Conservation (phyloP, 495 filamentous ascomycete species). For the Podospora pseudoanserina region DNA sequence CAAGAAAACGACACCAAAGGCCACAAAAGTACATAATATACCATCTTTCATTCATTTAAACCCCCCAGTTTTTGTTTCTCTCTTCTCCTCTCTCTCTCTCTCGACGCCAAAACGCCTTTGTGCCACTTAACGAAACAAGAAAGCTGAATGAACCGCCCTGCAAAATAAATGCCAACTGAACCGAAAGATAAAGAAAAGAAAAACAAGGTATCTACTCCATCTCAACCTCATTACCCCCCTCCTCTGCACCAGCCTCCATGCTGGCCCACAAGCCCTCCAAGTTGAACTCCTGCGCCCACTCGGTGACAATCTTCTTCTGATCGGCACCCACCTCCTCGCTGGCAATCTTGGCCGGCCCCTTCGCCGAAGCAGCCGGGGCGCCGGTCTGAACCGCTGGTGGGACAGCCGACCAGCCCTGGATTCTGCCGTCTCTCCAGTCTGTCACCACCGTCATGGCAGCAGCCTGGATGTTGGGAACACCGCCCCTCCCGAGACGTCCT, state of each 20-base stretch:
- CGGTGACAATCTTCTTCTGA: constrained; percentile 80
- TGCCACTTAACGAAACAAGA: background rate
- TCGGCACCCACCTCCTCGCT: constrained; percentile 50
- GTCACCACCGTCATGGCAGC: constrained; percentile 90
- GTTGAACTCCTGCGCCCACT: constrained; percentile 96
- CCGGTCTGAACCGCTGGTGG: constrained; percentile 53
- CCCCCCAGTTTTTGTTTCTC: constrained; percentile 3
- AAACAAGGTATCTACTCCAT: constrained; percentile 24
- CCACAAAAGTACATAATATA: background rate
- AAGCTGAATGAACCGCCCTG: background rate
- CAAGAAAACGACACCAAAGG: background rate
- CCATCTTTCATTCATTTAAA: background rate
- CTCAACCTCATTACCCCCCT: constrained; percentile 27
- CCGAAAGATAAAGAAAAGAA: constrained; percentile 1
- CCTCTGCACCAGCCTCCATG: constrained; percentile 25
- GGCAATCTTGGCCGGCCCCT: constrained; percentile 20
- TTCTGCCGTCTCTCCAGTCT: constrained; percentile 93
- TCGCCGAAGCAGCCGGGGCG: constrained; percentile 35
- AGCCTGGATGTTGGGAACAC: constrained; percentile 80
- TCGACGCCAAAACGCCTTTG: constrained; percentile 24
- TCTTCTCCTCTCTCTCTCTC: constrained; percentile 3
- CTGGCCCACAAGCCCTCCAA: constrained; percentile 90
- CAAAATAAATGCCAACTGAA: background rate
- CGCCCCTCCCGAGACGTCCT: constrained; percentile 82
- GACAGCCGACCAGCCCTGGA: constrained; percentile 85